phyloP scores from a whole-genome alignment of 805 yeast genomes.

The Candida coquimbonensis region DNA sequence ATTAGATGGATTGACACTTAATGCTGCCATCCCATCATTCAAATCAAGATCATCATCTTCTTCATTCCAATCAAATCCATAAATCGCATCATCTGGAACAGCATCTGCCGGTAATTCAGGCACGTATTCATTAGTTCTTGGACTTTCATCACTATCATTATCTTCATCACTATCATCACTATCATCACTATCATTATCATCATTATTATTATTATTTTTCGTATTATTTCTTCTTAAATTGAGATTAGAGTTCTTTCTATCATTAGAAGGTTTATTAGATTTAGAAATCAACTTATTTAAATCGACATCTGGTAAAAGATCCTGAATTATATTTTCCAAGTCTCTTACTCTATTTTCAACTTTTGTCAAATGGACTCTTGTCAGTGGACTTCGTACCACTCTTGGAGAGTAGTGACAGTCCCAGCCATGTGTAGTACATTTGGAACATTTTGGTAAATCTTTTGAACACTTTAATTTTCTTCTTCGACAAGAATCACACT shows the following conservation, averaged over 20 bases:
- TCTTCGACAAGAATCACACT: slow-evolving; percentile 78
- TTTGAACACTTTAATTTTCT: slow-evolving; percentile 78
- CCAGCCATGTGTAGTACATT: slow-evolving; percentile 68
- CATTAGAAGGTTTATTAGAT: slow-evolving; percentile 5
- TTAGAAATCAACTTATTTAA: slow-evolving; percentile 32
- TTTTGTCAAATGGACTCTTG: slow-evolving; percentile 71
- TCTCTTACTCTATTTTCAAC: slow-evolving; percentile 54
- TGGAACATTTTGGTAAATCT: slow-evolving; percentile 67
- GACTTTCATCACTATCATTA: neutral
- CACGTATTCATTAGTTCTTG: slow-evolving; percentile 13
- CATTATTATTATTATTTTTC: neutral
- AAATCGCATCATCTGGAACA: slow-evolving; percentile 37
- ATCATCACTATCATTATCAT: neutral
- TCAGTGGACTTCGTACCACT: slow-evolving; percentile 70
- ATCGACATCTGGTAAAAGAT: slow-evolving; percentile 39
- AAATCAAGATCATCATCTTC: slow-evolving; percentile 33
- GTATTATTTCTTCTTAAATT: neutral
- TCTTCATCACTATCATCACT: neutral
- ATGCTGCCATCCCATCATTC: slow-evolving; percentile 61
- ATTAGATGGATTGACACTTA: slow-evolving; percentile 42
- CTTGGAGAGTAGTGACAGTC: slow-evolving; percentile 74
- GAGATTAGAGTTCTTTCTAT: neutral
- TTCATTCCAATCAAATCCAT: slow-evolving; percentile 57
- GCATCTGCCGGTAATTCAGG: slow-evolving; percentile 27
- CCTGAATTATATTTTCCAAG: slow-evolving; percentile 38